Conservation (phyloP, 2,329 filamentous ascomycete species). For the Hypocreales sp. region DNA sequence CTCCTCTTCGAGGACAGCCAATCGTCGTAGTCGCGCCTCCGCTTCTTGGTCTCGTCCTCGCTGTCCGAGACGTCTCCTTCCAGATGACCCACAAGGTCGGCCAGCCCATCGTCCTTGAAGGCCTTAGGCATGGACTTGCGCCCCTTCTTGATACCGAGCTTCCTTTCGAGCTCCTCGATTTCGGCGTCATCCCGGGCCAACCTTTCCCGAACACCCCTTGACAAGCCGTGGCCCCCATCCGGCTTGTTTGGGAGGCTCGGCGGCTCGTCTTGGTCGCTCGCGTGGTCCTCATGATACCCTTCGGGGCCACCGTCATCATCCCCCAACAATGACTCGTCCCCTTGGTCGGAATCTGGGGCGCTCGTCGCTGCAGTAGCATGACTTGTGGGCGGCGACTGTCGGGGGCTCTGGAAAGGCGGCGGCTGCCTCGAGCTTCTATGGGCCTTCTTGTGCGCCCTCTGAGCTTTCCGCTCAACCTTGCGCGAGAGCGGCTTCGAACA, state of each 20-base stretch:
- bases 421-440: slow-evolving; percentile 11
- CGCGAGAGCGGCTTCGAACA: slow-evolving; percentile 16
- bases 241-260: slow-evolving; percentile 14
- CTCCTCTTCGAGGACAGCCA: slow-evolving; percentile 43
- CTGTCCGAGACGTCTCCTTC: slow-evolving; percentile 28
- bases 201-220: slow-evolving; percentile 25
- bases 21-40: slow-evolving; percentile 39
- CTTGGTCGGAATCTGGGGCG: slow-evolving; percentile 2
- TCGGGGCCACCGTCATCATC: slow-evolving; percentile 1
- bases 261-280: slow-evolving; percentile 7
- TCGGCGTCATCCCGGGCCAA: slow-evolving; percentile 74
- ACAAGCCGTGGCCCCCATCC: slow-evolving; percentile 7
- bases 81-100: slow-evolving; percentile 58
- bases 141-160: slow-evolving; percentile 63
- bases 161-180: slow-evolving; percentile 76
- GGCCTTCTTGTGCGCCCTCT: slow-evolving; percentile 44
- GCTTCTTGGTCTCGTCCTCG: slow-evolving; percentile 45
- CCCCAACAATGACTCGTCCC: slow-evolving; percentile 3
- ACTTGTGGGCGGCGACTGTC: no score
- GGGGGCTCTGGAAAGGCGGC: not conserved
- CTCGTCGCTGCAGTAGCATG: no score
- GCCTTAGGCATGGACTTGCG: slow-evolving; percentile 59
- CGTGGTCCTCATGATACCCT: slow-evolving; percentile 6
- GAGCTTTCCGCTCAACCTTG: slow-evolving; percentile 53
- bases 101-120: slow-evolving; percentile 71